Evolutionary conservation across 805 yeast genomes (phyloP).

Genomic region (Deakozyma indianensis): DNA sequence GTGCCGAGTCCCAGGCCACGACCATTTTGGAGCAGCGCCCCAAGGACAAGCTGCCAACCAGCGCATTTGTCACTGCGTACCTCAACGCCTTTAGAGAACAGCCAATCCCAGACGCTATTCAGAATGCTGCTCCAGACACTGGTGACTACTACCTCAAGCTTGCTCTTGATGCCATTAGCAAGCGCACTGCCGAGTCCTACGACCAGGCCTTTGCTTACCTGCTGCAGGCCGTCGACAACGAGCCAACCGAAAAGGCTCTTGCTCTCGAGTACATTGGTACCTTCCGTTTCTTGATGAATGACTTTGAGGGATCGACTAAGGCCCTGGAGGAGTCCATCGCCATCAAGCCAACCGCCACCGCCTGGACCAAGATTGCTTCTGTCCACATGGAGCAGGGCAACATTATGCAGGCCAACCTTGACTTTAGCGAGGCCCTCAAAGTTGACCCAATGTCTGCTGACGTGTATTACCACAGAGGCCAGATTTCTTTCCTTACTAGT

Average conservation of each 20-base stretch:
- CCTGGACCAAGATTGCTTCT: conserved; percentile 70
- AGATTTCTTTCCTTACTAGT: conserved; percentile 68
- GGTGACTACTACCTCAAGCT: conserved; percentile 52
- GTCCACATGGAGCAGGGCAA: conserved; percentile 69
- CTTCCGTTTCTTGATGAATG: conserved; percentile 68
- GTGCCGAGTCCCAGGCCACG: conserved; percentile 59
- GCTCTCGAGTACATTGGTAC: conserved; percentile 79
- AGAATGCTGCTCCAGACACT: conserved; percentile 32
- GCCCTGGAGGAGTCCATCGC: conserved; percentile 53
- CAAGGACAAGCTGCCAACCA: conserved; percentile 30
- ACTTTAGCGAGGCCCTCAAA: conserved; percentile 58
- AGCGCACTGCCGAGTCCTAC: conserved; percentile 39
- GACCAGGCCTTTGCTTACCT: conserved; percentile 42
- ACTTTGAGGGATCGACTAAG: conserved; percentile 46
- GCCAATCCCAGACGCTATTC: conserved; percentile 34
- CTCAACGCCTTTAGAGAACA: conserved; percentile 65
- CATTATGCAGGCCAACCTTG: conserved; percentile 41
- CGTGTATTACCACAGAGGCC: conserved; percentile 88
- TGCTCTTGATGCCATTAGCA: conserved; percentile 43
- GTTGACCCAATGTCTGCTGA: conserved; percentile 64
- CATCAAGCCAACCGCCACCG: conserved; percentile 55
- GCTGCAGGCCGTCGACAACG: conserved; percentile 17
- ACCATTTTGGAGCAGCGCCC: conserved; percentile 37
- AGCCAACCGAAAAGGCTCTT: conserved; percentile 31
- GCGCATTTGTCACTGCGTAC: conserved; percentile 68